These are phyloP conservation scores for Coemansia sp. DNA, from an alignment of 192 early-diverging fungal species.

Conservation along the genomic window DNA sequence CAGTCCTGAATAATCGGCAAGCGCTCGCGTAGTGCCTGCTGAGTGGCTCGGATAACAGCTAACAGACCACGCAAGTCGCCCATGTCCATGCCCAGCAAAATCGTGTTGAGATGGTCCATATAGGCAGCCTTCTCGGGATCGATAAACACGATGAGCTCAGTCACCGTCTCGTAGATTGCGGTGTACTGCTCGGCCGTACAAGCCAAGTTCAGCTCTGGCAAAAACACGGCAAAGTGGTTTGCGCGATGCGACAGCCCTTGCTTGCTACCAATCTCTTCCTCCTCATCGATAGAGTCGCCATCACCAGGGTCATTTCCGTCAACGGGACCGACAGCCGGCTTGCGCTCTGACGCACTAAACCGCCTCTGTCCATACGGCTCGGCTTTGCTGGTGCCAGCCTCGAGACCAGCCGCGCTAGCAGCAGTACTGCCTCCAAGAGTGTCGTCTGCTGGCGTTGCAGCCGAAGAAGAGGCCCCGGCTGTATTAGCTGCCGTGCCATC, in stretches of 20 bases:
- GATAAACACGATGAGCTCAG: conserved; percentile 77
- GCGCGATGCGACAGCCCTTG: conserved; percentile 58
- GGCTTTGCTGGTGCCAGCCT: not conserved
- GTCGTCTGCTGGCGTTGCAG: not conserved
- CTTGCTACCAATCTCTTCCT: conserved; percentile 17
- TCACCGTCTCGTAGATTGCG: conserved; percentile 69
- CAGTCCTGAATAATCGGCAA: conserved; percentile 49
- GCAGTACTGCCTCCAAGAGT: not conserved
- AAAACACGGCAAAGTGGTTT: conserved; percentile 65
- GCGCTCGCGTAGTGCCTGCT: conserved; percentile 47
- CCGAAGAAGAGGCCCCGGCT: not conserved
- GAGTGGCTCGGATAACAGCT: conserved; percentile 41
- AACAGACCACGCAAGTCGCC: conserved; percentile 60
- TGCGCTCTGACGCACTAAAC: not conserved
- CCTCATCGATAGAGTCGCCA: conserved; percentile 23
- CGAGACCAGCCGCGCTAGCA: not conserved
- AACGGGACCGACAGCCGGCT: not conserved
- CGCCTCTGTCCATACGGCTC: not conserved
- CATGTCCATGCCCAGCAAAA: conserved; percentile 77
- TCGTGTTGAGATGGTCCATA: conserved; percentile 68
- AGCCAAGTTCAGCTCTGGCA: conserved; percentile 72
- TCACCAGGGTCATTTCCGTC: not conserved
- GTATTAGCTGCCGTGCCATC: not conserved
- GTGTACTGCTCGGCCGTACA: conserved; percentile 77
- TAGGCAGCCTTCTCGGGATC: conserved; percentile 77